Percentiles rank a stretch among this genome's conserved stretches.
These are phyloP conservation scores for Backusella australiensis DNA, from an alignment of 192 early-diverging fungal species.

Conservation along the genomic window DNA sequence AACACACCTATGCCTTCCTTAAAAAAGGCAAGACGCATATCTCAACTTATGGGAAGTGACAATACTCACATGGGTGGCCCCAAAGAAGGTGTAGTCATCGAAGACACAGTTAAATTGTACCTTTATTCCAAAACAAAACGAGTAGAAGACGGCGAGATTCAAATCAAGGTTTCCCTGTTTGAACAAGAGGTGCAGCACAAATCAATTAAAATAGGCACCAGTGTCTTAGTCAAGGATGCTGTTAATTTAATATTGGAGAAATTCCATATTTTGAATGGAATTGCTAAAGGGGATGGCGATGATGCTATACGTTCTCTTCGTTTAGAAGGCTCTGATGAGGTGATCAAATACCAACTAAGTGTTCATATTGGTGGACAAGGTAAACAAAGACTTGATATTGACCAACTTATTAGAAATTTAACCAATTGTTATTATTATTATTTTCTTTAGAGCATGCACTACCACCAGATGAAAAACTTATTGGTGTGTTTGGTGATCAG, in stretches of 20 bases:
- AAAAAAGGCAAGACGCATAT: constrained; percentile 40
- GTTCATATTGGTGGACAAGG: constrained; percentile 18
- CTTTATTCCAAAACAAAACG: constrained; percentile 17
- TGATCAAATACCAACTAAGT: constrained; percentile 19
- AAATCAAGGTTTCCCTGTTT: constrained; percentile 21
- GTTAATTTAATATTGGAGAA: constrained; percentile 42
- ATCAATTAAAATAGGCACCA: constrained; percentile 17
- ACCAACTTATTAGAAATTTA: constrained; percentile 9
- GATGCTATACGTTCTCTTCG: constrained; percentile 13
- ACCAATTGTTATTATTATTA: not conserved
- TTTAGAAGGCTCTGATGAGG: constrained; percentile 14
- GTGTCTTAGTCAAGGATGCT: constrained; percentile 41
- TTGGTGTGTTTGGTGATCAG: constrained; percentile 15
- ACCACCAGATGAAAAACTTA: constrained; percentile 8
- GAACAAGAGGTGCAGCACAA: constrained; percentile 9
- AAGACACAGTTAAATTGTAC: constrained; percentile 17
- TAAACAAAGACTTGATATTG: constrained; percentile 4
- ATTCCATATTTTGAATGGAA: constrained; percentile 40
- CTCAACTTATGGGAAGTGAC: constrained; percentile 30
- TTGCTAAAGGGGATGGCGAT: constrained; percentile 33
- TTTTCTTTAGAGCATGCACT: constrained; percentile 17
- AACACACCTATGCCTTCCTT: constrained; percentile 49
- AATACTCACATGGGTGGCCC: constrained; percentile 33
- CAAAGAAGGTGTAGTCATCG: not conserved
- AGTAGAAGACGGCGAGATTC: constrained; percentile 21